Base-by-base conservation (phyloP, 257 asterid genomes). In the Jacaranda mimosifolia region DNA sequence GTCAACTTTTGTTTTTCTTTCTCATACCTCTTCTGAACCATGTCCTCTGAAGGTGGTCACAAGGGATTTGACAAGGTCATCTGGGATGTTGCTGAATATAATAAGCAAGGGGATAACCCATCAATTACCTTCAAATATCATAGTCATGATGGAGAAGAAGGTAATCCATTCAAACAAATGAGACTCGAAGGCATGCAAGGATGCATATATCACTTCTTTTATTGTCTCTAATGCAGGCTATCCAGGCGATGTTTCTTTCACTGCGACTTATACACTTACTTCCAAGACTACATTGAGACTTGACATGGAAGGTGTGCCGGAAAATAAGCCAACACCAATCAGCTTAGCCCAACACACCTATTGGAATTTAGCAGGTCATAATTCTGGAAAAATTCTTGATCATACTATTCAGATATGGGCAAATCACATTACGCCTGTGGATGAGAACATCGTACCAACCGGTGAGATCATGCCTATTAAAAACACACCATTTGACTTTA, bases 11-110 rank as follows among this genome's bases (percentile, higher is more conserved):
- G 15, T 3, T 60, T 15, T 60, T 15, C 6, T 71, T 51, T 21
- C 6, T 35, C 14, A 38, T 40, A 51, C 48, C 17, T 38, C 36
- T 78, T 81, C 49, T 77, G 55, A 64, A 12, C 63, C 62, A 38
- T 67, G n/a, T 75, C 52, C 17, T 35, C 32, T 83, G 82, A 80
- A 96, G 99, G 99, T 60, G 99, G 99, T 40, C 87, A 86, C 63
- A 92, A 90, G 91, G 98, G 99, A 63, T 96, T 74, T 52, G 99
- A 96, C 94, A 96, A 96, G 89, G 97, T 94, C 80, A 83, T 93
- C 74, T 93, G 99, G 99, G 97, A 94, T 59, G 97, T 96, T 77
- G 91, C 86, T 52, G 97, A 91, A 40, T 77, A 94, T 48, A 90
- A 94, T 48, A 90, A 85, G 78, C 87, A 89, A 83, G 98, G 96